A percentile compares a stretch with the other conserved stretches of the same genome.
phyloP scores from a whole-genome alignment of 805 yeast species.

The Yamadazyma olivae region DNA sequence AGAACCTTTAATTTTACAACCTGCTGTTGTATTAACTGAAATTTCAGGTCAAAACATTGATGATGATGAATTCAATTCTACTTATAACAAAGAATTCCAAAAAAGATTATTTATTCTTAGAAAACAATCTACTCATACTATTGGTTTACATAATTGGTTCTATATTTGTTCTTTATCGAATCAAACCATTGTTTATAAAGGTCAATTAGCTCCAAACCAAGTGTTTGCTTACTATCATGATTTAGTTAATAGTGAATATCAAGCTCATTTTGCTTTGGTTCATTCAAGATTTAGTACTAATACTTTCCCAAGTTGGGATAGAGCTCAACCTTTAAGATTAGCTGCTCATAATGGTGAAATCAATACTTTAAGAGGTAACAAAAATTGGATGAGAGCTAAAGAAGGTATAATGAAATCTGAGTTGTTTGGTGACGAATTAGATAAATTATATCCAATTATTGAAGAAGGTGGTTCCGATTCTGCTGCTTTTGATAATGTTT shows the following conservation, averaged over 20 bases:
- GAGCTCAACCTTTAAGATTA: constrained; percentile 97
- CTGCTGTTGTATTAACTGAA: constrained; percentile 70
- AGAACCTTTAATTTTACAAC: constrained; percentile 90
- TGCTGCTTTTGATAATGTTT: constrained; percentile 94
- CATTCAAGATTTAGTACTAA: constrained; percentile 97
- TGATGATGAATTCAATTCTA: constrained; percentile 51
- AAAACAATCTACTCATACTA: constrained; percentile 85
- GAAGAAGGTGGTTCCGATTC: constrained; percentile 99
- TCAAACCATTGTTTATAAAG: constrained; percentile 92
- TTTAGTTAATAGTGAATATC: constrained; percentile 84
- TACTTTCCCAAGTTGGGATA: constrained; percentile 99
- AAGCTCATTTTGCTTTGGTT: constrained; percentile 93
- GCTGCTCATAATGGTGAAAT: constrained; percentile 99
- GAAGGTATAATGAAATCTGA: constrained; percentile 93
- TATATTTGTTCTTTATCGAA: constrained; percentile 90
- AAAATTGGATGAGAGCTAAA: constrained; percentile 98
- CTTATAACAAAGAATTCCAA: constrained; percentile 66
- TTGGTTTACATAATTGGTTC: constrained; percentile 96
- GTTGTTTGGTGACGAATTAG: constrained; percentile 87
- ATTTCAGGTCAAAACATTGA: constrained; percentile 26
- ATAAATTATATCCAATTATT: constrained; percentile 87
- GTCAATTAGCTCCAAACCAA: constrained; percentile 95
- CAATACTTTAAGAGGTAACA: constrained; percentile 94
- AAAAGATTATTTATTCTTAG: constrained; percentile 81
- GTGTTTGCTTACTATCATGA: constrained; percentile 95